Conservation (phyloP, 2,329 filamentous ascomycete genomes). For the Ophiocordyceps unilateralis region DNA sequence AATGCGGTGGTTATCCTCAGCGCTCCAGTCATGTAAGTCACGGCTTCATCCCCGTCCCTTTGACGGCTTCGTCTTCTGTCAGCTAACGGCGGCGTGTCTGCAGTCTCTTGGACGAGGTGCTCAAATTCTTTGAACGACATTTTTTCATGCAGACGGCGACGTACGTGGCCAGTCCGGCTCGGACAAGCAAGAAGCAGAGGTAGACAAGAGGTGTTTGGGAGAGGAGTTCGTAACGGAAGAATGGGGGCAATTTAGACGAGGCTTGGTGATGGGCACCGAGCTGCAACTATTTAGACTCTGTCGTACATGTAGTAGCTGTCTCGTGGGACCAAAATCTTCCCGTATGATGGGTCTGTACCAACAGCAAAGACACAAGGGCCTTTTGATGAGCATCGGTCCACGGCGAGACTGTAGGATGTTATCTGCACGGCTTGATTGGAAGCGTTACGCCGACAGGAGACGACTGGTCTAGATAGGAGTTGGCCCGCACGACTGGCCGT, state of each 20-base stretch:
- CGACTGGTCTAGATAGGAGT: too few species aligned
- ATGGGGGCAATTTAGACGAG: constrained; percentile 5
- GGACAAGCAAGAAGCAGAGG: constrained; percentile 36
- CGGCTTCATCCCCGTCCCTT: too few species aligned
- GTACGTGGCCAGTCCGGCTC: constrained; percentile 16
- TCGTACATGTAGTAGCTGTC: constrained; percentile 10
- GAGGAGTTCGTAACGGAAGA: constrained; percentile 4
- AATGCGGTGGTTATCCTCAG: constrained; percentile 79
- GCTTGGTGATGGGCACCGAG: constrained; percentile 4
- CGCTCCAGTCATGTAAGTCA: constrained; percentile 74
- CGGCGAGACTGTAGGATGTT: too few species aligned
- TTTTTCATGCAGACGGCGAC: constrained; percentile 40
- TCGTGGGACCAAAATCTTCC: background rate
- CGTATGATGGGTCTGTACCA: background rate
- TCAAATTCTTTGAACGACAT: constrained; percentile 61
- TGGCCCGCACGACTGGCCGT: too few species aligned
- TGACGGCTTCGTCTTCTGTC: too few species aligned
- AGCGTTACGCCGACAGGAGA: background rate
- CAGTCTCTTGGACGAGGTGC: constrained; percentile 64
- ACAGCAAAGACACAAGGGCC: background rate
- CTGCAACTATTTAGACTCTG: constrained; percentile 12
- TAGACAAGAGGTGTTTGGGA: constrained; percentile 13
- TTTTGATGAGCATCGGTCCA: background rate
- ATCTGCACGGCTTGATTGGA: background rate
- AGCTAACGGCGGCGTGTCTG: background rate